Base-by-base conservation (phyloP, 1,284 basidiomycete genomes). In the Heterobasidion occidentale region DNA sequence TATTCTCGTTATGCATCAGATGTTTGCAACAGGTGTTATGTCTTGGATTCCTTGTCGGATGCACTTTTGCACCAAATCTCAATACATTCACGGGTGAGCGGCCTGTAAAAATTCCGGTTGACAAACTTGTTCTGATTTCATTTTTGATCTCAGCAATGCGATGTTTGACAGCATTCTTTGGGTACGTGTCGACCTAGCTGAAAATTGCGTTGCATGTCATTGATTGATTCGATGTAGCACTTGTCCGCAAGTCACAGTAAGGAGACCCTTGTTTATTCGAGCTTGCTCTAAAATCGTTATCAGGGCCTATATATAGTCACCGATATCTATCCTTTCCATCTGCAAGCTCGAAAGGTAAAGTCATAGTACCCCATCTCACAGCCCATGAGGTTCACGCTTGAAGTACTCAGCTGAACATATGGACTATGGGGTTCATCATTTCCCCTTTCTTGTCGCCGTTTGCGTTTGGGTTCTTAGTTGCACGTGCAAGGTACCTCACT, bases 241-340 rank as follows among this genome's bases (percentile, higher is more conserved):
- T 35, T 78, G 80, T 53, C 86, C 86, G 5, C 86, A 88, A 68
- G 83, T 86, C 52, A 86, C 83, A 35, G 85, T 86, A 67, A 8
- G 48, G 5, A 42, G 27, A 53, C 19, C 52, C 34, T 8, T 14
- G 19, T n/a, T 9, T 3, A 9, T 17, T 9, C 20, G 8, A 8
- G 6, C 12, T 35, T 6, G 20, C 36, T 56, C 54, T 49, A 17
- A 46, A 49, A 53, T 44, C 15, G 48, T 12, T 34, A 17, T 46
- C 54, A 84, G 84, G 86, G 85, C 51, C 71, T 88, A 2, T 86
- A 80, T 60, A 70, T 85, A 17, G 76, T 87, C 58, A 81, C 82
- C 6, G 87, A 89, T 61, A 71, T 90, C 56, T 89, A 79, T 66
- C 86, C 87, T 1, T 89, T 89, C 74, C 86, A 90, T 61, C 70